Conservation (phyloP, 805 yeast species). For the Candida krabiensis region DNA sequence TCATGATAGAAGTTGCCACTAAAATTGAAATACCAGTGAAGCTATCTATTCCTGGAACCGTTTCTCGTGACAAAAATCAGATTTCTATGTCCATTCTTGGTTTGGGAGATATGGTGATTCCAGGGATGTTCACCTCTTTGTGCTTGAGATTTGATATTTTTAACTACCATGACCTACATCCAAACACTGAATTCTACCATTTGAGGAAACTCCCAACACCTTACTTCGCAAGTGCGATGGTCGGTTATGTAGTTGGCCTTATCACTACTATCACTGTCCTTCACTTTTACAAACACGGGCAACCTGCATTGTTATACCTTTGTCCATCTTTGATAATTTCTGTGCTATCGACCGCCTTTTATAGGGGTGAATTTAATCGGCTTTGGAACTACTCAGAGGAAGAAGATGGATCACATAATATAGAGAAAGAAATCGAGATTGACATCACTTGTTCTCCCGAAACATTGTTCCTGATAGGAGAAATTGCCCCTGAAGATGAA, state of each 20-base stretch:
- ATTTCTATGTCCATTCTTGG: conserved; percentile 48
- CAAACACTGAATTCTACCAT: conserved; percentile 40
- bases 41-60: conserved; percentile 41
- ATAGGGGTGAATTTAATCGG: conserved; percentile 39
- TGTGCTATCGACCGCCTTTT: conserved; percentile 34
- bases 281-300: conserved; percentile 44
- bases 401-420: neutral
- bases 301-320: conserved; percentile 67
- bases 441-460: conserved; percentile 25
- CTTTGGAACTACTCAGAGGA: conserved; percentile 42
- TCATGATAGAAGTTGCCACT: conserved; percentile 65
- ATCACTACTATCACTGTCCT: conserved; percentile 41
- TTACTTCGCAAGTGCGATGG: conserved; percentile 47
- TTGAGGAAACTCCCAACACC: conserved; percentile 38
- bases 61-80: conserved; percentile 18
- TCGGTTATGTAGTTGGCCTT: conserved; percentile 51
- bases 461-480: conserved; percentile 23
- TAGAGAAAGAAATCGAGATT: conserved; percentile 10
- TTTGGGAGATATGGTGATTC: conserved; percentile 65
- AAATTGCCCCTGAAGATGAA: conserved; percentile 22
- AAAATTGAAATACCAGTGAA: conserved; percentile 55
- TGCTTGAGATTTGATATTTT: conserved; percentile 55
- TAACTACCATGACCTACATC: conserved; percentile 35
- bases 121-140: conserved; percentile 53
- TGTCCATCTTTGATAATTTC: conserved; percentile 48